These are phyloP conservation scores for Biscogniauxia mediterranea DNA, from an alignment of 2,329 filamentous ascomycete species.

Conservation along the genomic window DNA sequence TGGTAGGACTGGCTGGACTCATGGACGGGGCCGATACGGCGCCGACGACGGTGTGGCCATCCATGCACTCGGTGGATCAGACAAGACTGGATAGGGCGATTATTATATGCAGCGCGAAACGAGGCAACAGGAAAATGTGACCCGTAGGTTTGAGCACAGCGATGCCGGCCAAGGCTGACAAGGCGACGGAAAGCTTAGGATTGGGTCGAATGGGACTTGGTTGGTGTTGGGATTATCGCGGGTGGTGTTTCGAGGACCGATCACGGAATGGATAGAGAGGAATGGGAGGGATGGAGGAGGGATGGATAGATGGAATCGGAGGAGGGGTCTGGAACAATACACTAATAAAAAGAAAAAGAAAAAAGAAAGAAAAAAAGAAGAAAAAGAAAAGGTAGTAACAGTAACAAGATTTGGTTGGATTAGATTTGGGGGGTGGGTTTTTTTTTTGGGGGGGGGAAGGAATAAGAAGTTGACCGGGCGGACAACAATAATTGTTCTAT, in stretches of 20 bases:
- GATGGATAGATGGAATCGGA: too few species aligned
- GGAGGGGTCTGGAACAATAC: neutral
- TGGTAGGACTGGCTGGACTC: conserved; percentile 56
- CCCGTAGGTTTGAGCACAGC: neutral
- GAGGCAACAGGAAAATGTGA: neutral
- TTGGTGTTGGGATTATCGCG: neutral
- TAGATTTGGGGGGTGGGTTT: too few species aligned
- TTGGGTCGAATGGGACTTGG: neutral
- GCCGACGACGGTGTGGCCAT: conserved; percentile 45
- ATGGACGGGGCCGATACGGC: conserved; percentile 47
- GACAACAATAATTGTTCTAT: too few species aligned
- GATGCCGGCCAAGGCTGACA: neutral
- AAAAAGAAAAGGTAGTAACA: neutral
- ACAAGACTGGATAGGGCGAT: conserved; percentile 12
- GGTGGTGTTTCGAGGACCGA: neutral
- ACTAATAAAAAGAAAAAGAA: neutral
- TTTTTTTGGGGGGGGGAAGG: too few species aligned
- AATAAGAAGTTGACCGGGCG: too few species aligned
- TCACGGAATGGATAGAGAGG: neutral
- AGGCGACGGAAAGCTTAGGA: neutral
- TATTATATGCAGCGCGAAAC: conserved; percentile 20
- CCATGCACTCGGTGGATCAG: conserved; percentile 40
- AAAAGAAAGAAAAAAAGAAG: neutral
- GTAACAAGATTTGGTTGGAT: neutral
- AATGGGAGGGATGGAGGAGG: neutral